Base-by-base conservation (phyloP, 352 stramenopile species). In the Halophytophthora batemanensis region DNA sequence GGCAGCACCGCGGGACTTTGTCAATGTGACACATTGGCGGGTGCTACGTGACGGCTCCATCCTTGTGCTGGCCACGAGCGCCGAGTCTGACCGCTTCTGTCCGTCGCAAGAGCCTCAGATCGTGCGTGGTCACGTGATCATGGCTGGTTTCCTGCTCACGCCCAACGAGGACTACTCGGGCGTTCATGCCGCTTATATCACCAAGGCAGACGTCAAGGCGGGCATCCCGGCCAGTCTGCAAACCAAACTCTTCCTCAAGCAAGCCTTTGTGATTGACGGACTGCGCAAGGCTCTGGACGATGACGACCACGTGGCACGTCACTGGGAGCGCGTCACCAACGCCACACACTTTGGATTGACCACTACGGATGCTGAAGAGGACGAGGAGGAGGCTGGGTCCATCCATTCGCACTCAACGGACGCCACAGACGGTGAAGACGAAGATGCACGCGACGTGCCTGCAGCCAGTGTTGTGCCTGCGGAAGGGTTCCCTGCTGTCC, bases 1-100 rank as follows among this genome's bases (percentile, higher is more conserved):
- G 5, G 59, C 67, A 3, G 56, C 69, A 14, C 53, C 66, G 15
- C 71, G 72, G 25, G 75, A 87, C 29, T 87, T 85, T 37, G 63
- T 86, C 34, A 79, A 87, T 38, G 59, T 88, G n/a, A 86, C 69
- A 4, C 80, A 88, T 54, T 88, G 80, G 77, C 80, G 80, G 12
- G 73, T 87, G 50, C 69, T 90, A 10, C 45, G 52, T n/a, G 74
- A 82, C 38, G 69, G 73, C 44, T 71, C 70, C 13, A 77, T 88
- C 6, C 23, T 85, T 12, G 54, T 87, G 15, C 60, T 87, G 31
- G 74, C 72, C 6, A 76, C 70, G 2, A 71, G 64, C 17, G 59
- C 71, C 23, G 62, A 82, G 29, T 48, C 61, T 11, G 54, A 72
- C 33, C 63, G 68, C 49, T 69, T 76, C 18, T 71, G 73, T 45